A percentile compares a stretch with the other conserved stretches of the same genome.
phyloP scores from a whole-genome alignment of 352 stramenopile genomes.

The Pythium aphanidermatum region DNA sequence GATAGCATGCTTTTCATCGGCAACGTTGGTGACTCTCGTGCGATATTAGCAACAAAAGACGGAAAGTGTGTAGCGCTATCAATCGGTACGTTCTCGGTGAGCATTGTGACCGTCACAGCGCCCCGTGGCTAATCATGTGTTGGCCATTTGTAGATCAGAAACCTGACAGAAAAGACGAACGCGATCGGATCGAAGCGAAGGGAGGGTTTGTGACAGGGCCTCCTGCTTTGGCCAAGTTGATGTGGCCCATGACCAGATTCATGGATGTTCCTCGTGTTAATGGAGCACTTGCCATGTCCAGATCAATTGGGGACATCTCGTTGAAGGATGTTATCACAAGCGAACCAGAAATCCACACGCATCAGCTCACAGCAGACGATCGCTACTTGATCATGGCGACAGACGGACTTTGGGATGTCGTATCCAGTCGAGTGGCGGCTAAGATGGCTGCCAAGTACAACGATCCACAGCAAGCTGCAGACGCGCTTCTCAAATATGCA shows the following conservation, averaged over 20 bases:
- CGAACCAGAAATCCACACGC: constrained; percentile 70
- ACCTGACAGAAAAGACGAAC: constrained; percentile 68
- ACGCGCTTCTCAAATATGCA: constrained; percentile 55
- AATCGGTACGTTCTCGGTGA: constrained; percentile 36
- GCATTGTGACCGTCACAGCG: too few relatives aligned
- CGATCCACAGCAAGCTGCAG: constrained; percentile 49
- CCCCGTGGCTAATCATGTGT: neutral
- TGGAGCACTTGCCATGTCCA: constrained; percentile 69
- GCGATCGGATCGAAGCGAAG: constrained; percentile 59
- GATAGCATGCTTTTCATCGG: constrained; percentile 61
- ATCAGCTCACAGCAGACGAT: constrained; percentile 45
- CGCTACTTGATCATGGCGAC: constrained; percentile 77
- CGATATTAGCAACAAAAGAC: constrained; percentile 53
- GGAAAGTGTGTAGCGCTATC: constrained; percentile 56
- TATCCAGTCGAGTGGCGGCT: constrained; percentile 56
- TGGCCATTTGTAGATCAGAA: constrained; percentile 61
- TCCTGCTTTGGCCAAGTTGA: constrained; percentile 52
- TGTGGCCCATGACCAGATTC: constrained; percentile 73
- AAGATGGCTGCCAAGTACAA: constrained; percentile 43
- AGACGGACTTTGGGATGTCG: constrained; percentile 81
- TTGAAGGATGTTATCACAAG: constrained; percentile 72
- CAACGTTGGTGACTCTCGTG: constrained; percentile 82
- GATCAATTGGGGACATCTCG: constrained; percentile 77
- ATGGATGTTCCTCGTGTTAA: constrained; percentile 81
- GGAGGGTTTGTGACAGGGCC: constrained; percentile 61